Conservation (phyloP, 139 green algal genomes). For the Auxenochlorella pyrenoidosa region DNA sequence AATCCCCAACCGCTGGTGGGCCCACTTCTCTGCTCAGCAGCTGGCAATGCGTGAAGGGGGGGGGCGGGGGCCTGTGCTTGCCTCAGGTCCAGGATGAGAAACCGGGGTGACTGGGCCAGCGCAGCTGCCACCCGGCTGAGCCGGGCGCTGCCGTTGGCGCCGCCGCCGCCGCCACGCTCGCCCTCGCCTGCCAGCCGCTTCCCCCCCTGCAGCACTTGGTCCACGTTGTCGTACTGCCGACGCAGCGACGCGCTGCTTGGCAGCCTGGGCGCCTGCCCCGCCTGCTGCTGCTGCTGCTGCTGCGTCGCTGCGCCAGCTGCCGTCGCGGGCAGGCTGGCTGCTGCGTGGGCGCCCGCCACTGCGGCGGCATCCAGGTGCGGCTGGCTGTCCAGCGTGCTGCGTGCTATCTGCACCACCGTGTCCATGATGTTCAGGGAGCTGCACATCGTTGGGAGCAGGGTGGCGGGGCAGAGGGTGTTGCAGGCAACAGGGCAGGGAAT, state of each 20-base stretch:
- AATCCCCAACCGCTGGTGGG: neutral
- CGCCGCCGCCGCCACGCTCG: neutral
- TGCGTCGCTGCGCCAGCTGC: neutral
- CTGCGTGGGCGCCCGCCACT: neutral
- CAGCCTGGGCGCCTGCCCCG: slow-evolving; percentile 3
- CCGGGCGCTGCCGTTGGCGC: neutral
- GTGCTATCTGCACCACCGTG: slow-evolving; percentile 44
- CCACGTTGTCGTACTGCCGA: neutral
- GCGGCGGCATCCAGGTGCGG: slow-evolving; percentile 4
- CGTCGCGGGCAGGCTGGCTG: neutral
- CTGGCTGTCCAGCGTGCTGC: slow-evolving; percentile 24
- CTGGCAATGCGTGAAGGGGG: too few species aligned
- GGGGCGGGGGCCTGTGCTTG: neutral
- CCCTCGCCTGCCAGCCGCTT: neutral
- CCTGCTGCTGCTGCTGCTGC: neutral
- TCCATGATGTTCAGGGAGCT: slow-evolving; percentile 64
- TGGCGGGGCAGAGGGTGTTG: neutral
- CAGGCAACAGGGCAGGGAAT: neutral
- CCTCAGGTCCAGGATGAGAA: slow-evolving; percentile 74
- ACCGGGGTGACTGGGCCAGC: slow-evolving; percentile 49
- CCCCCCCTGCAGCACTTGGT: neutral
- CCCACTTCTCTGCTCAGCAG: neutral
- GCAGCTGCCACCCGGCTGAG: neutral
- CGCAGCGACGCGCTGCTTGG: slow-evolving; percentile 9
- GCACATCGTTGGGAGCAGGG: neutral